Percentiles rank a stretch among this genome's conserved stretches.
Evolutionary conservation across 352 stramenopile genomes (phyloP).

Genomic region (Globisporangium yorkense): DNA sequence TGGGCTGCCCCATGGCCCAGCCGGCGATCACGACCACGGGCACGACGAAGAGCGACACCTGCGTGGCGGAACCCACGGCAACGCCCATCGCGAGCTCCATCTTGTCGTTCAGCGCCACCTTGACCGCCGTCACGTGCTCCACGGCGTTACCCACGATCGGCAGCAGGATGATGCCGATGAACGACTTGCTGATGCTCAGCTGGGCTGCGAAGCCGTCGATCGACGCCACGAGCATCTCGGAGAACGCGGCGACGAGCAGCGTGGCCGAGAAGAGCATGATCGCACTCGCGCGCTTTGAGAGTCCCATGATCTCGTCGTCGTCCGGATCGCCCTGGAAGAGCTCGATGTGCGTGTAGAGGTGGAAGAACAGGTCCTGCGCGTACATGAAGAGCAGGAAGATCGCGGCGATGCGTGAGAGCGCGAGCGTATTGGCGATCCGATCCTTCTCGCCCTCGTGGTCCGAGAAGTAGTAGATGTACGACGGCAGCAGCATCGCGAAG

Average conservation of each 20-base stretch:
- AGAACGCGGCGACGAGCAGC: constrained; percentile 90
- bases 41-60: constrained; percentile 97
- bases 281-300: constrained; percentile 75
- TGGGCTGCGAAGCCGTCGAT: constrained; percentile 73
- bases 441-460: constrained; percentile 69
- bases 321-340: constrained; percentile 80
- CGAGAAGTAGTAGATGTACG: constrained; percentile 88
- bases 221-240: constrained; percentile 88
- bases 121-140: constrained; percentile 96
- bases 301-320: constrained; percentile 67
- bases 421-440: constrained; percentile 58
- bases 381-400: constrained; percentile 91
- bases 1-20: constrained; percentile 90
- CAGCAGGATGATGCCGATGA: constrained; percentile 94
- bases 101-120: constrained; percentile 96
- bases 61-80: constrained; percentile 95
- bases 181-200: constrained; percentile 76
- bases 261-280: constrained; percentile 85
- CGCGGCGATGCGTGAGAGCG: constrained; percentile 73
- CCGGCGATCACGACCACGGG: constrained; percentile 93
- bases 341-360: constrained; percentile 92
- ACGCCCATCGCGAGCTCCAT: constrained; percentile 98
- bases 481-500: constrained; percentile 92
- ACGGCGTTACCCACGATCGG: constrained; percentile 98
- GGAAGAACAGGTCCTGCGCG: constrained; percentile 93